Evolutionary conservation across 225 moss, liverwort and hornwort genomes (phyloP), one percentile per base, ranked within the genome.

Genomic region (Marchantia paleacea): DNA sequence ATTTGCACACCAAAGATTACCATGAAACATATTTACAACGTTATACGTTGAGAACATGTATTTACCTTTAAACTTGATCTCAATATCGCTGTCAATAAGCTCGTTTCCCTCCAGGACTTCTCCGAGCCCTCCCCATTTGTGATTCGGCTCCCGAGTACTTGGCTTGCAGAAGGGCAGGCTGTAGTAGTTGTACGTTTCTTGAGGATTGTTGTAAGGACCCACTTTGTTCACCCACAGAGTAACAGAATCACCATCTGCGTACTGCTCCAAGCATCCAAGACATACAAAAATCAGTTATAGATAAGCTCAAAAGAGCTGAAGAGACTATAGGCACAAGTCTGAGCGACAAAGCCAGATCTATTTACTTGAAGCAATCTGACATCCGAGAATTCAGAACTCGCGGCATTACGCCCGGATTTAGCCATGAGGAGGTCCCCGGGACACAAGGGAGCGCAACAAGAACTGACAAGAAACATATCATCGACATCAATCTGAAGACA

Each of bases 21-120:
- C 5, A 39, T 5, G 39, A 5, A 39, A 39, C 5, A 39, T 39
- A 39, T 39, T 2, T 2, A 39, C 39, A 39, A 39, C 2, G 39
- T 39, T 2, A 39, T 39, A 8, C 8, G 15, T 39, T 29, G 22
- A 13, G 60, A 31, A 20, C 58, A 76, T 31, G 39, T 9, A 83
- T 91, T 88, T 87, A 99, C 97, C 85, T 66, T 87, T 90, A 73
- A 99, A 99, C 85, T 99, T 93, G 75, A 99, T 91, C 0, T 89
- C 91, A 64, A 99, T 92, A 86, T 95, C 86, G 73, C 97, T 99
- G 85, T 95, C 90, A 51, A 99, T 95, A 67, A 99, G 95, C 82
- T 99, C 97, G 85, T 99, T 99, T 64, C 97, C 97, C 85, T 99
- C 95, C 72, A 99, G 70, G 67, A 99, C 97, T 95, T 99, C 97